These are phyloP conservation scores for Saturnispora galanensis DNA, from an alignment of 805 yeast species.

Conservation along the genomic window DNA sequence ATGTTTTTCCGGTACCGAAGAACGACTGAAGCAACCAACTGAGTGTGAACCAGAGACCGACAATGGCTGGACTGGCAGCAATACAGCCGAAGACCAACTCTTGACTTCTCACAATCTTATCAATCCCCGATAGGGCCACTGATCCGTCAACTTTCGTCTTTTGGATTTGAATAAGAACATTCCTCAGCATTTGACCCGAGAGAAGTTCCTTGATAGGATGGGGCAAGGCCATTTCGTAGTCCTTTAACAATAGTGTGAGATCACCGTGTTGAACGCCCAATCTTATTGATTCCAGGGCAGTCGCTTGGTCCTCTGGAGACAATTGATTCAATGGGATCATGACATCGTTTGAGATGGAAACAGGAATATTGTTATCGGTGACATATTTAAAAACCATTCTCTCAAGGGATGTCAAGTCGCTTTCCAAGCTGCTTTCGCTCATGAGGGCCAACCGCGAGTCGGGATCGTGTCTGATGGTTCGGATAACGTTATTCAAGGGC, in stretches of 20 bases:
- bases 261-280: conserved; percentile 61
- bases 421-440: conserved; percentile 65
- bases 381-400: conserved; percentile 79
- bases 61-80: conserved; percentile 73
- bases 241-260: conserved; percentile 65
- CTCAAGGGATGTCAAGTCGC: conserved; percentile 73
- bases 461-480: conserved; percentile 80
- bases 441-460: conserved; percentile 63
- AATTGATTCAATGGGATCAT: not conserved
- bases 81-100: conserved; percentile 89
- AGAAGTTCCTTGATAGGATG: conserved; percentile 56
- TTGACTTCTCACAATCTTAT: conserved; percentile 78
- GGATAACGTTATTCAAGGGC: conserved; percentile 63
- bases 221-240: conserved; percentile 68
- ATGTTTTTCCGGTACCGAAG: conserved; percentile 4
- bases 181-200: conserved; percentile 62
- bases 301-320: conserved; percentile 6
- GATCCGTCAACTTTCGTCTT: conserved; percentile 94
- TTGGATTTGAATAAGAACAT: conserved; percentile 84
- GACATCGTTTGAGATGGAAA: conserved; percentile 3
- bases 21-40: conserved; percentile 8
- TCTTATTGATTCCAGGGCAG: conserved; percentile 26
- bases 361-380: conserved; percentile 24
- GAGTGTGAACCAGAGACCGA: conserved; percentile 41
- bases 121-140: conserved; percentile 83